These are phyloP conservation scores for Rutidosis leptorrhynchoides DNA, from an alignment of 129 eudicot genomes.

Conservation along the genomic window DNA sequence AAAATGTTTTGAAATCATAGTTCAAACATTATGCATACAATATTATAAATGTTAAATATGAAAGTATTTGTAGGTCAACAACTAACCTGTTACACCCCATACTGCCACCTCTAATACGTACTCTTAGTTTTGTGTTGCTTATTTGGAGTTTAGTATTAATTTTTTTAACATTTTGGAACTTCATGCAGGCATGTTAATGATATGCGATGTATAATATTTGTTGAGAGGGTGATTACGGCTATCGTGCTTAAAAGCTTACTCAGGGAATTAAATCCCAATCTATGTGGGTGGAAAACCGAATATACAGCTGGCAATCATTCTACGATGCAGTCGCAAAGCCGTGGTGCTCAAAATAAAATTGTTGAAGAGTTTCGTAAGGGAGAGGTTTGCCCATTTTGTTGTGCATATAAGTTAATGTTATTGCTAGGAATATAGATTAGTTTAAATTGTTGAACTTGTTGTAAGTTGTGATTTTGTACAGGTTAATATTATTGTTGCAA, in stretches of 20 bases:
- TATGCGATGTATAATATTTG: conserved; percentile 80
- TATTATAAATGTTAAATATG: background rate
- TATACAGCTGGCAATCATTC: conserved; percentile 62
- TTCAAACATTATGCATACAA: background rate
- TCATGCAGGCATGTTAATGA: conserved; percentile 52
- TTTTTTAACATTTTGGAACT: too few species aligned
- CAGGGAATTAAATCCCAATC: conserved; percentile 51
- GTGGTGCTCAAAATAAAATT: conserved; percentile 55
- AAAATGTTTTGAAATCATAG: background rate
- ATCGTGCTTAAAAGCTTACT: conserved; percentile 57
- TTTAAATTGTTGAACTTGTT: background rate
- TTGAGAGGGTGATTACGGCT: conserved; percentile 76
- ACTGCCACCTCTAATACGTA: background rate
- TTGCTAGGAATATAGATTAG: background rate
- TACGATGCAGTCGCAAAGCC: conserved; percentile 53
- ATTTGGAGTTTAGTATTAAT: too few species aligned
- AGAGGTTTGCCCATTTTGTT: conserved; percentile 33
- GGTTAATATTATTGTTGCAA: conserved; percentile 88
- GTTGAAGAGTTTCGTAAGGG: conserved; percentile 83
- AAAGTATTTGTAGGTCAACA: background rate
- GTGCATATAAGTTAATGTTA: conserved; percentile 13
- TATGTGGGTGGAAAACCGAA: conserved; percentile 59
- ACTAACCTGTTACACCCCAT: background rate
- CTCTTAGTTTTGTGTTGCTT: background rate
- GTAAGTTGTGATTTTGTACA: conserved; percentile 26